Conservation (phyloP, 768 basidiomycete genomes). For the Trametes cinnabarina region DNA sequence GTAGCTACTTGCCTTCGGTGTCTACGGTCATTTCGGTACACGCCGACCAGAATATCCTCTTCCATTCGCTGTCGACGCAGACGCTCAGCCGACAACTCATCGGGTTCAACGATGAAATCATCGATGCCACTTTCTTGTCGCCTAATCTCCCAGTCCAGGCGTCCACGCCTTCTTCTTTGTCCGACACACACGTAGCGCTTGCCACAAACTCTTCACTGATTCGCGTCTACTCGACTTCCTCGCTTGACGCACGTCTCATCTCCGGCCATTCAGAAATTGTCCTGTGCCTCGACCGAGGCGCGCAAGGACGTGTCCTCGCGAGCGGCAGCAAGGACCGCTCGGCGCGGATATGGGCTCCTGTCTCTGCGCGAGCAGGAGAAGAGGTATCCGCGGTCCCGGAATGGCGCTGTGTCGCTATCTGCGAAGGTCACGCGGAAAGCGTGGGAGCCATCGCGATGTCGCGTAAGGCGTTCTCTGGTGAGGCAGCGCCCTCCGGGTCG, state of each 20-base stretch:
- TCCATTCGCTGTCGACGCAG: slow-evolving; percentile 73
- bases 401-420: slow-evolving; percentile 80
- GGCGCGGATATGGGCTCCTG: slow-evolving; percentile 75
- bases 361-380: neutral
- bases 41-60: slow-evolving; percentile 95
- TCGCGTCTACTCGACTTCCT: slow-evolving; percentile 76
- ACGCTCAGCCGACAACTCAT: slow-evolving; percentile 77
- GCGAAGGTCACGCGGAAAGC: slow-evolving; percentile 93
- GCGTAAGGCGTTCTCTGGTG: slow-evolving; percentile 40
- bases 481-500: slow-evolving; percentile 17
- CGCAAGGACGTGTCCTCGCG: slow-evolving; percentile 69
- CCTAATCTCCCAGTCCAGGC: slow-evolving; percentile 30
- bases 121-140: slow-evolving; percentile 79
- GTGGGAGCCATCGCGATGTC: slow-evolving; percentile 88
- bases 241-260: slow-evolving; percentile 81
- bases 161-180: slow-evolving; percentile 21
- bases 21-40: slow-evolving; percentile 79
- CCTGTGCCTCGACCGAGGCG: slow-evolving; percentile 71
- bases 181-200: slow-evolving; percentile 79
- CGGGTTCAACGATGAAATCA: slow-evolving; percentile 98
- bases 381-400: slow-evolving; percentile 25
- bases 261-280: slow-evolving; percentile 92
- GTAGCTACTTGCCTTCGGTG: slow-evolving; percentile 65
- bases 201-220: slow-evolving; percentile 98
- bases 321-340: slow-evolving; percentile 93